Percentiles rank a stretch among this genome's conserved stretches.
phyloP scores from a whole-genome alignment of 2,329 filamentous ascomycete species.

The Phyllosticta citriasiana region DNA sequence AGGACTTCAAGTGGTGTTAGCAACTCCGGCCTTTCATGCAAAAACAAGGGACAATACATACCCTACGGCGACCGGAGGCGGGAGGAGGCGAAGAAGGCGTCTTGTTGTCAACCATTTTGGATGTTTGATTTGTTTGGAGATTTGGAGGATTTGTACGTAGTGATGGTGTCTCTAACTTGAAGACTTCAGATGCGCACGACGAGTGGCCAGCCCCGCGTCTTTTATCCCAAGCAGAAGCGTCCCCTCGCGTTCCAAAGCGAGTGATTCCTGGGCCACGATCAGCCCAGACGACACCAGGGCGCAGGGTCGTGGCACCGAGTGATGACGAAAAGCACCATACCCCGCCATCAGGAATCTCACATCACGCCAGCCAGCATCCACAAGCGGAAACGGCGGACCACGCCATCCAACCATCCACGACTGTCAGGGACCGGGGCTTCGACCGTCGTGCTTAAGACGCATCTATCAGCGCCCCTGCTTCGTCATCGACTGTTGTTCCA shows the following conservation, averaged over 20 bases:
- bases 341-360: slow-evolving; percentile 3
- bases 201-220: background rate
- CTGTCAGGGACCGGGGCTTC: background rate
- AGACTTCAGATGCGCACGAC: background rate
- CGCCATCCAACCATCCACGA: background rate
- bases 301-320: background rate
- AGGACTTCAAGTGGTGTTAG: background rate
- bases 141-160: background rate
- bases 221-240: background rate
- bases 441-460: background rate
- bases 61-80: slow-evolving; percentile 2
- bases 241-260: background rate
- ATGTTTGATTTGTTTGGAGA: background rate
- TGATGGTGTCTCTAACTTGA: background rate
- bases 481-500: background rate
- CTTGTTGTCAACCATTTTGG: slow-evolving; percentile 4
- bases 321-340: slow-evolving; percentile 9
- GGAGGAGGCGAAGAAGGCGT: background rate
- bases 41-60: background rate
- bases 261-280: background rate
- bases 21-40: background rate
- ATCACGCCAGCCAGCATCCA: background rate
- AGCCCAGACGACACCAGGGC: background rate
- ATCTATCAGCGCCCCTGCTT: background rate
- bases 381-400: background rate